These are phyloP conservation scores for Irpex rosettiformis DNA, from an alignment of 1,284 basidiomycete species.

Conservation along the genomic window DNA sequence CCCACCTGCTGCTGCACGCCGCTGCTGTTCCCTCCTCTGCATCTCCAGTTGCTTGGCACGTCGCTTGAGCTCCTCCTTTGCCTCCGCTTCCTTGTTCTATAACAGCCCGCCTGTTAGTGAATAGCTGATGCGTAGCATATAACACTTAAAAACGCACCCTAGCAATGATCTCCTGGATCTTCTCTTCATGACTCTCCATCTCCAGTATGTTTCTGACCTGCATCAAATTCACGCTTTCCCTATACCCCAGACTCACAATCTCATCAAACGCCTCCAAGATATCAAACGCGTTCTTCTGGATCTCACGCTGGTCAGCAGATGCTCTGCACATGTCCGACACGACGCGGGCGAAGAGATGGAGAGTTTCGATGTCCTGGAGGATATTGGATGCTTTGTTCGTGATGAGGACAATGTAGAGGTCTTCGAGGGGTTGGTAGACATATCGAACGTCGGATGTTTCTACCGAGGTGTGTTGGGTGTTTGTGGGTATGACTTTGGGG, in stretches of 20 bases:
- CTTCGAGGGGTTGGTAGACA: slow-evolving; percentile 98
- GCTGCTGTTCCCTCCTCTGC: slow-evolving; percentile 92
- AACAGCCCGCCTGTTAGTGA: background rate
- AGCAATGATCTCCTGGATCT: slow-evolving; percentile 99
- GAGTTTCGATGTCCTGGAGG: slow-evolving; percentile 95
- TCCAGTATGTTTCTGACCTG: slow-evolving; percentile 93
- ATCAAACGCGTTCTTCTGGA: slow-evolving; percentile 91
- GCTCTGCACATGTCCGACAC: slow-evolving; percentile 87
- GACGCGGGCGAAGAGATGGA: slow-evolving; percentile 91
- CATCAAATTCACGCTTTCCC: slow-evolving; percentile 89
- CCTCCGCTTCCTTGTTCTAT: slow-evolving; percentile 98
- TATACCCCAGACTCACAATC: slow-evolving; percentile 91
- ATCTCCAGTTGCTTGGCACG: slow-evolving; percentile 98
- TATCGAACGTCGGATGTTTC: slow-evolving; percentile 93
- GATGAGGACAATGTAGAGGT: slow-evolving; percentile 96
- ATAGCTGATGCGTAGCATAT: background rate
- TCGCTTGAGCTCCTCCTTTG: slow-evolving; percentile 98
- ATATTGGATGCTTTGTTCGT: slow-evolving; percentile 99
- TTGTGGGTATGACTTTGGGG: slow-evolving; percentile 95
- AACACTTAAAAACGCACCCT: slow-evolving; percentile 50
- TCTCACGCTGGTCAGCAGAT: slow-evolving; percentile 86
- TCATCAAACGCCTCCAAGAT: slow-evolving; percentile 96
- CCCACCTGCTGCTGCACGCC: slow-evolving; percentile 53
- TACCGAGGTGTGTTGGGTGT: slow-evolving; percentile 96
- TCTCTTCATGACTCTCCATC: slow-evolving; percentile 99